Evolutionary conservation across 148 eudicot species (phyloP), one percentile per base, ranked within the genome.

Genomic region (Hydrangea macrophylla): DNA sequence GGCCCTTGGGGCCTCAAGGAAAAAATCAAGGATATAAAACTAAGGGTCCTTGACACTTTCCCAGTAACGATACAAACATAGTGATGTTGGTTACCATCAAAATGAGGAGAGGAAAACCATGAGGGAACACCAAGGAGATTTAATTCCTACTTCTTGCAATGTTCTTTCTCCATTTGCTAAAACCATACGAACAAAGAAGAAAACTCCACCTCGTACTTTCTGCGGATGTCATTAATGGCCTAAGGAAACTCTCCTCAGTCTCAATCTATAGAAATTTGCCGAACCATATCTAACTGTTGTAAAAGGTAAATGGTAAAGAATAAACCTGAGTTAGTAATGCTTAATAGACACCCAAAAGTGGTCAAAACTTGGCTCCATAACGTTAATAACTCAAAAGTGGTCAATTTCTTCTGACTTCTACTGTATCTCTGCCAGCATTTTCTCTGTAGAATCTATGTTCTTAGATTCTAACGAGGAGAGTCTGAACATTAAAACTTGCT

Each of bases 141-240:
- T n/a, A n/a, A n/a, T n/a, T n/a, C n/a, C n/a, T n/a, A n/a, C n/a
- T n/a, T n/a, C n/a, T n/a, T n/a, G n/a, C n/a, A n/a, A n/a, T n/a
- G n/a, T n/a, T n/a, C n/a, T n/a, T n/a, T n/a, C n/a, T n/a, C 8
- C 39, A 3, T 35, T 35, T 35, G 8, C 4, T 48, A 48, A 48
- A 18, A 48, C 17, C 53, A 51, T 40, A 20, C 6, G 22, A 20
- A 25, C 26, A 62, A 23, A 60, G 44, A 58, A 70, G 50, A 26
- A 50, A 61, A 9, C 71, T 94, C 97, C 68, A 78, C 84, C 74
- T 89, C 96, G 68, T 83, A 88, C 86, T 81, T 91, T 80, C 83
- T 91, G 70, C 88, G 83, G 58, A 94, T 94, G 58, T 94, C 96
- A 84, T 85, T 94, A 57, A 94, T 88, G 64, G 97, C 98, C 98